Conservation (phyloP, 257 asterid species). For the Solanum etuberosum region DNA sequence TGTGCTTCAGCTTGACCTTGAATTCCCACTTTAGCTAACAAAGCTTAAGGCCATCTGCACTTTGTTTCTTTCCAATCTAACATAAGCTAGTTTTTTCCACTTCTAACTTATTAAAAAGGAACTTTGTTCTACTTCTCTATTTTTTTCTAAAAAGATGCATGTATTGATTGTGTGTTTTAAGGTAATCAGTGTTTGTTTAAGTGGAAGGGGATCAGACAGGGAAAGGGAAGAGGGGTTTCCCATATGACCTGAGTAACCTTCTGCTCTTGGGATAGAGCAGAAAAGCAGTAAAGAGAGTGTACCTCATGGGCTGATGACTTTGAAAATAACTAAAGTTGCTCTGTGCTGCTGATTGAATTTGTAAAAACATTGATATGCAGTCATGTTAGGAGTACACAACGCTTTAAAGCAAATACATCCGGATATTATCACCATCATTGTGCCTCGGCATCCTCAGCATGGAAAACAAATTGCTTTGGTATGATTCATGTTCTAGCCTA, state of each 20-base stretch:
- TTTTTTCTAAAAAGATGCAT: neutral
- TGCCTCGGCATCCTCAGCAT: conserved; percentile 64
- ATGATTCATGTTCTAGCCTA: conserved; percentile 14
- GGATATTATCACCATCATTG: conserved; percentile 65
- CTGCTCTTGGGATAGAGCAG: neutral
- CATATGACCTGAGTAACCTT: neutral
- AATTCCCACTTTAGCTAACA: neutral
- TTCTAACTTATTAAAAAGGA: neutral
- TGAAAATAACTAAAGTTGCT: neutral
- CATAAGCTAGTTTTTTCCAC: neutral
- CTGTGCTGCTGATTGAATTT: conserved; percentile 8
- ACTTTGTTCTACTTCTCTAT: neutral
- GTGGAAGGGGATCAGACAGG: neutral
- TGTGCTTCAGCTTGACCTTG: neutral
- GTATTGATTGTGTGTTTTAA: neutral
- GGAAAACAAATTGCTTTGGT: conserved; percentile 66
- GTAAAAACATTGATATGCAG: conserved; percentile 36
- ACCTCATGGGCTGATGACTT: neutral
- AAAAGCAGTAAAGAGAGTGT: neutral
- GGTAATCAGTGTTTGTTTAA: neutral
- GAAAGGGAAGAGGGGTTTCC: neutral
- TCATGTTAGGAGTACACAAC: conserved; percentile 58
- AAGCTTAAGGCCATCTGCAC: neutral
- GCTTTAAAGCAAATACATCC: conserved; percentile 50
- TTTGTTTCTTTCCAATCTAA: neutral